Percentiles rank a stretch among this genome's conserved stretches.
Evolutionary conservation across 1,284 basidiomycete genomes (phyloP).

Genomic region (Sanguinoderma infundibulare): DNA sequence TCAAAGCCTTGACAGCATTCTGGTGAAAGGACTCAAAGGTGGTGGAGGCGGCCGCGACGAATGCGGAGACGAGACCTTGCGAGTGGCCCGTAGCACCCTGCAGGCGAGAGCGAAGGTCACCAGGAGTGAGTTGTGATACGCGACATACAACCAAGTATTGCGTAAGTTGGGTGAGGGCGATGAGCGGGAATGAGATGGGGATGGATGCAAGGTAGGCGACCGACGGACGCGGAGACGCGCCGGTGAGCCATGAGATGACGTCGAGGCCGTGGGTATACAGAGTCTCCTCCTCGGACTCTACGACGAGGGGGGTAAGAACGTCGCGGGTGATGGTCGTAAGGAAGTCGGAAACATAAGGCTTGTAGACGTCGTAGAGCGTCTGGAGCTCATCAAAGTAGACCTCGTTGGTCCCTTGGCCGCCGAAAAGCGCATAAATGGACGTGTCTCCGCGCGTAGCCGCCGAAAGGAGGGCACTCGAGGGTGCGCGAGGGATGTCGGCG

Average conservation of each 20-base stretch:
- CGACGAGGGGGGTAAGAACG: slow-evolving; percentile 78
- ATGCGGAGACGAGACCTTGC: slow-evolving; percentile 94
- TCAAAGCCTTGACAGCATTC: slow-evolving; percentile 85
- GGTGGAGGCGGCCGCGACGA: slow-evolving; percentile 83
- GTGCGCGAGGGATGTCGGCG: slow-evolving; percentile 63
- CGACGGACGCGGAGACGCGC: slow-evolving; percentile 72
- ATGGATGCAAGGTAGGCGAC: slow-evolving; percentile 91
- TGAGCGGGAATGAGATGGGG: slow-evolving; percentile 94
- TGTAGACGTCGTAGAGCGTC: slow-evolving; percentile 89
- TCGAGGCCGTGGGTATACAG: slow-evolving; percentile 88
- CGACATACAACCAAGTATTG: slow-evolving; percentile 89
- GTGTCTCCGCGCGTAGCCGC: slow-evolving; percentile 75
- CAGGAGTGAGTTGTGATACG: slow-evolving; percentile 77
- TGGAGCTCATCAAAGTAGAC: slow-evolving; percentile 98
- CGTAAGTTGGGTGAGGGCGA: slow-evolving; percentile 93
- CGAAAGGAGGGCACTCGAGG: slow-evolving; percentile 76
- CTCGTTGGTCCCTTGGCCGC: slow-evolving; percentile 99
- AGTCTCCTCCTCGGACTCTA: slow-evolving; percentile 59
- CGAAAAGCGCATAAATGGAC: slow-evolving; percentile 92
- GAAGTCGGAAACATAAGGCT: slow-evolving; percentile 80
- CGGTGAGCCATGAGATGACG: slow-evolving; percentile 85
- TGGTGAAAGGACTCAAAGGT: slow-evolving; percentile 74
- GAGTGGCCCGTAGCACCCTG: slow-evolving; percentile 95
- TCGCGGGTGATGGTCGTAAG: slow-evolving; percentile 67
- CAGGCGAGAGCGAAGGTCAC: slow-evolving; percentile 78